phyloP scores from a whole-genome alignment of 2,329 filamentous ascomycete genomes.

The Zasmidium cellare region DNA sequence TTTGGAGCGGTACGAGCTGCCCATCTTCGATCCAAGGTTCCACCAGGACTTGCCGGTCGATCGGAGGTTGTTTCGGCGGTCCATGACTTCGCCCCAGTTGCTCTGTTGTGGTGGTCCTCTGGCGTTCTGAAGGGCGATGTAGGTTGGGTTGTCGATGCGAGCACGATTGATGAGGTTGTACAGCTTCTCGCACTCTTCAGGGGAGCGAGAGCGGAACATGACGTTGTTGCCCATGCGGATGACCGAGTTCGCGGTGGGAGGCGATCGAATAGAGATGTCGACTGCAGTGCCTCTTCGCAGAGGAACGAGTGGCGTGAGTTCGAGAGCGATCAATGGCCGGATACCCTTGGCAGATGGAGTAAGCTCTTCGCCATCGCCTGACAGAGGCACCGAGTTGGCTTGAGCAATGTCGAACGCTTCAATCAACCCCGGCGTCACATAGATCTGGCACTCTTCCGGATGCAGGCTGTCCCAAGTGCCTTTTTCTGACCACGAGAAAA shows the following conservation, averaged over 20 bases:
- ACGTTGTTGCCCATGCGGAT: constrained; percentile 73
- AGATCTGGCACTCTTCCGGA: constrained; percentile 62
- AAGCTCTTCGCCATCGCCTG: constrained; percentile 42
- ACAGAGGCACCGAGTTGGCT: constrained; percentile 44
- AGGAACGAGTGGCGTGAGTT: constrained; percentile 87
- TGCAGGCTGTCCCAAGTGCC: constrained; percentile 63
- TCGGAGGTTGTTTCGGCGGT: constrained; percentile 49
- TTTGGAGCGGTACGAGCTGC: constrained; percentile 56
- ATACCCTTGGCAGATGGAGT: constrained; percentile 37
- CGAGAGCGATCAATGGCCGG: constrained; percentile 66
- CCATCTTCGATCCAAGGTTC: constrained; percentile 55
- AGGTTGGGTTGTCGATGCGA: constrained; percentile 89
- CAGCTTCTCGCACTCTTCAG: constrained; percentile 75
- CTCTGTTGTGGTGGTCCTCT: constrained; percentile 56
- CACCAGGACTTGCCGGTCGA: constrained; percentile 48
- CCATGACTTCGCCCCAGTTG: constrained; percentile 54
- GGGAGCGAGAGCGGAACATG: constrained; percentile 80
- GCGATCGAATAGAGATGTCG: constrained; percentile 91
- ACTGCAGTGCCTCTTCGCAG: constrained; percentile 87
- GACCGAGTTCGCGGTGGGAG: constrained; percentile 70
- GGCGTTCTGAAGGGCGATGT: constrained; percentile 75
- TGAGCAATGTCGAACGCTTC: constrained; percentile 61
- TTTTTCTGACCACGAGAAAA: constrained; percentile 65
- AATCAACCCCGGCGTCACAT: constrained; percentile 64
- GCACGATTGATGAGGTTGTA: constrained; percentile 86